These are phyloP conservation scores for Straminergon stramineum DNA, from an alignment of 225 moss, liverwort and hornwort genomes.

Conservation along the genomic window DNA sequence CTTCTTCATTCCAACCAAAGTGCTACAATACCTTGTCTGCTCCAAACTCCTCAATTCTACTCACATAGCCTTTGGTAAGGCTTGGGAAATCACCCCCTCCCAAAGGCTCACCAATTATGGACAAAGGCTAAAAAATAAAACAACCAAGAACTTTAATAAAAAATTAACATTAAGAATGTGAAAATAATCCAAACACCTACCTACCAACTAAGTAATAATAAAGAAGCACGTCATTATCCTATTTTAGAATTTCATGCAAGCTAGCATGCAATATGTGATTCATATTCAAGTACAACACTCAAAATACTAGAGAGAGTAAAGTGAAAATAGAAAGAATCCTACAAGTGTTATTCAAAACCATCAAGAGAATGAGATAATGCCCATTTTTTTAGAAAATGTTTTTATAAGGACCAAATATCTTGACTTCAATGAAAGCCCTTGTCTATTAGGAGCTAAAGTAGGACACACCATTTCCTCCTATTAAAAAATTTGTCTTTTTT, in stretches of 20 bases:
- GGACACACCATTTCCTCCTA: accelerated
- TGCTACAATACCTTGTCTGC: accelerated
- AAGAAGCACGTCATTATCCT: background rate
- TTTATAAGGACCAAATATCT: background rate
- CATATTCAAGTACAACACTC: background rate
- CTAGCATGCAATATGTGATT: background rate
- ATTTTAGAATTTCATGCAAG: background rate
- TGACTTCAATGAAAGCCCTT: background rate
- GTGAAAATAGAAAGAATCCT: background rate
- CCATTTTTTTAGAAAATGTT: background rate
- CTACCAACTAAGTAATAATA: background rate
- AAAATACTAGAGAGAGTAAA: background rate
- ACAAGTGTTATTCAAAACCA: background rate
- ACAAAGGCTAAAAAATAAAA: too few species aligned
- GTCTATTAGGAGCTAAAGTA: background rate
- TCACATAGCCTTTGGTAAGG: background rate
- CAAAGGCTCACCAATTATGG: too few species aligned
- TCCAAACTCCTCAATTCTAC: accelerated
- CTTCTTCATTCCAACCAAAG: accelerated
- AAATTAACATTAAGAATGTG: background rate
- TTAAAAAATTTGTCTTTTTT: background rate
- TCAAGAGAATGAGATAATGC: background rate
- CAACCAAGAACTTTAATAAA: too few species aligned
- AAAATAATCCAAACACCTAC: background rate
- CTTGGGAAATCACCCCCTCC: background rate